Conservation (phyloP, 495 filamentous ascomycete species). For the Staphylotrichum longicolle region DNA sequence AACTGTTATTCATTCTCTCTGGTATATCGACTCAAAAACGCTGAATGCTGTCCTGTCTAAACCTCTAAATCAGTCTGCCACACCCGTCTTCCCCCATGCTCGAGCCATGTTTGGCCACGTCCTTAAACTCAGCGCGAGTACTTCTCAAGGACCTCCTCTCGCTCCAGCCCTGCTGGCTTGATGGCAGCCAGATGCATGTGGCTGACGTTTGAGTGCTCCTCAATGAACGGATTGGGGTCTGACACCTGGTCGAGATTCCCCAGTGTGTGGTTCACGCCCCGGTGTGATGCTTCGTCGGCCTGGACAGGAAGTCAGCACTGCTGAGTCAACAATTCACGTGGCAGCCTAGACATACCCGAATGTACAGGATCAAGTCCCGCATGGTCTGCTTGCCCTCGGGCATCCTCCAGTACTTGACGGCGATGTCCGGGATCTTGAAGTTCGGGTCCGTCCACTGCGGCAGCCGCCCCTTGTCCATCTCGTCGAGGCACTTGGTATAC, state of each 20-base stretch:
- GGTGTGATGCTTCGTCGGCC: slow-evolving; percentile 84
- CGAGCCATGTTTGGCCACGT: background rate
- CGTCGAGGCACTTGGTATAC: slow-evolving; percentile 81
- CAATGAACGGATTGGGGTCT: slow-evolving; percentile 85
- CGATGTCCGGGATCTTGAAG: slow-evolving; percentile 83
- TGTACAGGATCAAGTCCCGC: slow-evolving; percentile 79
- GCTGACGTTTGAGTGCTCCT: slow-evolving; percentile 48
- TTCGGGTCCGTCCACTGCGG: slow-evolving; percentile 68
- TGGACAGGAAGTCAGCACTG: slow-evolving; percentile 36
- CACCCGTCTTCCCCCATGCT: background rate
- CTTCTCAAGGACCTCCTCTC: slow-evolving; percentile 59
- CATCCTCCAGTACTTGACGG: slow-evolving; percentile 89
- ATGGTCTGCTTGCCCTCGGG: slow-evolving; percentile 78
- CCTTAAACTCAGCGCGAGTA: background rate
- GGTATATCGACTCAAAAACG: no score
- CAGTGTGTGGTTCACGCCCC: slow-evolving; percentile 93
- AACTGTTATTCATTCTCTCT: no score
- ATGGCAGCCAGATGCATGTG: slow-evolving; percentile 61
- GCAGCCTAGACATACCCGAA: slow-evolving; percentile 58
- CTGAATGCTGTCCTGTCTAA: no score
- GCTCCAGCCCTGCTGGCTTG: slow-evolving; percentile 72
- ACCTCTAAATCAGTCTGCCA: no score
- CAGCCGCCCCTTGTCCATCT: slow-evolving; percentile 78
- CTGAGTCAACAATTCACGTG: no score
- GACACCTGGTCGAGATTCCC: slow-evolving; percentile 75